phyloP scores from a whole-genome alignment of 257 asterid genomes.

The Solanum commersonii region DNA sequence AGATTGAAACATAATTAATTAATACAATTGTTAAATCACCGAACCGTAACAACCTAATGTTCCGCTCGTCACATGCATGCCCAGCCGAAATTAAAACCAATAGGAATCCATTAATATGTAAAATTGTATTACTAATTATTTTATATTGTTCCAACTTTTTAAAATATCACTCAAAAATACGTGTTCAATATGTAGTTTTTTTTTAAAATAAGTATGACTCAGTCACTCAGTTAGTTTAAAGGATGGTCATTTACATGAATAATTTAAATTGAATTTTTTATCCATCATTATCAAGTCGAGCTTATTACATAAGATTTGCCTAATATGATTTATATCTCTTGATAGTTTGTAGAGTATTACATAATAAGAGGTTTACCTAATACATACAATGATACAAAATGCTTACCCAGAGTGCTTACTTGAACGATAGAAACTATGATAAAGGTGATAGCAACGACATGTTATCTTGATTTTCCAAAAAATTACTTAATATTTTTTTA shows the following conservation, averaged over 20 bases:
- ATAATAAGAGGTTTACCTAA: too few relatives aligned
- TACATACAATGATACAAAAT: too few relatives aligned
- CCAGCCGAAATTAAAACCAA: not conserved
- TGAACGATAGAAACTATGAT: rapidly evolving
- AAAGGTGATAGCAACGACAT: not conserved
- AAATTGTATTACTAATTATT: not conserved
- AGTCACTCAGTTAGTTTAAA: too few relatives aligned
- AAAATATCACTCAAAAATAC: too few relatives aligned
- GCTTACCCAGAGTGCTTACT: too few relatives aligned
- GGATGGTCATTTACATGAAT: rapidly evolving
- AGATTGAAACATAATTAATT: not conserved
- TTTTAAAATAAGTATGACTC: too few relatives aligned
- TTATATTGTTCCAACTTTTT: not conserved
- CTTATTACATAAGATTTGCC: rapidly evolving
- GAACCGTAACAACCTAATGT: not conserved
- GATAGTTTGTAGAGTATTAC: too few relatives aligned
- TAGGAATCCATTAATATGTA: not conserved
- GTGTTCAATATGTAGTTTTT: too few relatives aligned
- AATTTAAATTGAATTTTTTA: too few relatives aligned
- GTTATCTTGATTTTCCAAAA: too few relatives aligned
- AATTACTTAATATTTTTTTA: too few relatives aligned
- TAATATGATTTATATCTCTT: too few relatives aligned
- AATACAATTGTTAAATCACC: not conserved
- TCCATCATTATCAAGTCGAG: rapidly evolving
- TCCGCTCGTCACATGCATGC: not conserved